phyloP scores from a whole-genome alignment of 139 green algal species.

The Parachlorella kessleri region DNA sequence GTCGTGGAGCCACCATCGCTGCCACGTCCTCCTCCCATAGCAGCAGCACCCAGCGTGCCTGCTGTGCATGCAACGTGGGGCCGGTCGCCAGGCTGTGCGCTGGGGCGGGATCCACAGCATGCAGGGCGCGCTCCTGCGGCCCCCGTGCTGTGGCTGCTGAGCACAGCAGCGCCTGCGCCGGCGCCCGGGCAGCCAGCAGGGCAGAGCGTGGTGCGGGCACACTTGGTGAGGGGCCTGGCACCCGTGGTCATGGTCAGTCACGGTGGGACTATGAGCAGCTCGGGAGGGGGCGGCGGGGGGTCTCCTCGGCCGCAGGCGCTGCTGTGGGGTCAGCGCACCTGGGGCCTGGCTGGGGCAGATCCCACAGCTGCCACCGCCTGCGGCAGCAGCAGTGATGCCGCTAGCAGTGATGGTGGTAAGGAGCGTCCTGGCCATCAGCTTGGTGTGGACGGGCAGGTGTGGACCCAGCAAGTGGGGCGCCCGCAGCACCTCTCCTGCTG shows the following conservation, averaged over 20 bases:
- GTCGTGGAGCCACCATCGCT: background rate
- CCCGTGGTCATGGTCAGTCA: background rate
- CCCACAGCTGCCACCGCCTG: background rate
- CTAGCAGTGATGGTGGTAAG: no score
- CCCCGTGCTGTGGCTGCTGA: background rate
- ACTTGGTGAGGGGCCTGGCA: background rate
- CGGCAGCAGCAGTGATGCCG: background rate
- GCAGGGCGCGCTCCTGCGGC: no score
- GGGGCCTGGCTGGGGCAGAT: background rate
- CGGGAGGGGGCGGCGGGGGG: background rate
- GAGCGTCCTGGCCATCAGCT: background rate
- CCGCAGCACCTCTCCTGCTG: background rate
- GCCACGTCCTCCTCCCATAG: background rate
- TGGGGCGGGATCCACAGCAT: background rate
- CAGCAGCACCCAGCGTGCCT: background rate
- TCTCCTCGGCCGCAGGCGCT: background rate
- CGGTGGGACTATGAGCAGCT: background rate
- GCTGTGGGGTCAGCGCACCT: slow-evolving; percentile 21
- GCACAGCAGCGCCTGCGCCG: background rate
- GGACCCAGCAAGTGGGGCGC: no score
- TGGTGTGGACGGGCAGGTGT: background rate
- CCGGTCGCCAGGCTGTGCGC: background rate
- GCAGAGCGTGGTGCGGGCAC: background rate
- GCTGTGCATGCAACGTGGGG: background rate
- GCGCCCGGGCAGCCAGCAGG: no score